Percentiles rank a stretch among this genome's conserved stretches.
These are phyloP conservation scores for Myxozyma geophila DNA, from an alignment of 805 yeast species.

Conservation along the genomic window DNA sequence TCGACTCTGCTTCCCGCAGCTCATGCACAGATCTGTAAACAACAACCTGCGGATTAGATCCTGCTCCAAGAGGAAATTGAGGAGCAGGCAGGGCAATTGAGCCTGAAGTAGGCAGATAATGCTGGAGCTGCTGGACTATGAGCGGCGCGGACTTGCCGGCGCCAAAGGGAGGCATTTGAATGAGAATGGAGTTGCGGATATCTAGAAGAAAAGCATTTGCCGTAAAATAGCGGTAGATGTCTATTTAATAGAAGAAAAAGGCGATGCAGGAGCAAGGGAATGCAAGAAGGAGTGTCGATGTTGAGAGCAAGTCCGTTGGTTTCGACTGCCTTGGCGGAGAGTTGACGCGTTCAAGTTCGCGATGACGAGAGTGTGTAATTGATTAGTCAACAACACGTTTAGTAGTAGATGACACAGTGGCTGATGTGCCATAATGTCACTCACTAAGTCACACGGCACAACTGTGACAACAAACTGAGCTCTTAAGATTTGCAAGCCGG, in stretches of 20 bases:
- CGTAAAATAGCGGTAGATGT: not conserved
- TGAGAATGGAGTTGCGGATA: not conserved
- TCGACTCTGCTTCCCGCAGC: not conserved
- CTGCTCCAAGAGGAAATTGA: slow-evolving; percentile 10
- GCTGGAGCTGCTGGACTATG: slow-evolving; percentile 22
- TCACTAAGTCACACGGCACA: not conserved
- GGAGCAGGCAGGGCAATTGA: slow-evolving; percentile 19
- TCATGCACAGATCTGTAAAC: slow-evolving; percentile 10
- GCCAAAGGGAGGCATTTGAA: slow-evolving; percentile 16
- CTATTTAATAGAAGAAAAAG: no score
- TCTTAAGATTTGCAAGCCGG: not conserved
- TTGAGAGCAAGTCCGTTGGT: no score
- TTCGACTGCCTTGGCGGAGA: not conserved
- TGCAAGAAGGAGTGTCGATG: no score
- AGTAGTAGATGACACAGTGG: not conserved
- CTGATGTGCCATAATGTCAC: not conserved
- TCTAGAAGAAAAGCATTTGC: not conserved
- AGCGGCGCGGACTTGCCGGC: slow-evolving; percentile 34
- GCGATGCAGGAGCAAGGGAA: no score
- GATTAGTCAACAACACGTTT: not conserved
- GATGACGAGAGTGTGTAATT: not conserved
- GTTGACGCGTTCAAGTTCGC: slow-evolving; percentile 1
- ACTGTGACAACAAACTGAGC: not conserved
- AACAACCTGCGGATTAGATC: not conserved
- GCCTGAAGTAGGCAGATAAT: slow-evolving; percentile 29